Evolutionary conservation across 208 protist genomes (phyloP), one percentile per base, ranked within the genome.

Genomic region (Angomonas deanei): DNA sequence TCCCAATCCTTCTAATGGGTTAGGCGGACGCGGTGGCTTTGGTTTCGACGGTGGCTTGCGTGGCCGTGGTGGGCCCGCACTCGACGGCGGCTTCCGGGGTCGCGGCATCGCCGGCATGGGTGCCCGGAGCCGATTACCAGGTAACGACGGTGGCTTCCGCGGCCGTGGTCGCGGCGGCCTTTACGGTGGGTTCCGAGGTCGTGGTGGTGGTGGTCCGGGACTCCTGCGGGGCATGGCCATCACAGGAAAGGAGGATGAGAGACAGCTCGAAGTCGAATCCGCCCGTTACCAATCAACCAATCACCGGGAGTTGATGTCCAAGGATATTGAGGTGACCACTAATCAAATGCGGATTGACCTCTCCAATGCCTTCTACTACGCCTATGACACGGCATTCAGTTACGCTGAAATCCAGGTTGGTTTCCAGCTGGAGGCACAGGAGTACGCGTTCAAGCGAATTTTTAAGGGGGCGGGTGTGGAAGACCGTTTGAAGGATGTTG

Each of bases 351-450:
- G 19, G n/a, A 53, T 53, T 26, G 23, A 26, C 47, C 5, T 28
- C 10, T 17, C 47, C 47, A 17, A 53, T 6, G 47, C 47, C n/a
- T 53, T 17, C 47, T 53, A 21, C 47, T 53, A 27, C 47, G 8
- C 5, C 5, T 6, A 28, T n/a, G 5, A 10, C 8, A 28, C 8
- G n/a, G 23, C 13, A 17, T 53, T 27, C 47, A 6, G 8, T 10
- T 10, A 53, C 10, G 19, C 5, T n/a, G 47, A 26, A 5, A 15
- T 53, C n/a, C 10, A 24, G 5, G 23, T 6, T n/a, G 23, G 23
- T 26, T 53, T 53, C 47, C 5, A 53, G 47, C 5, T 28, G n/a
- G 47, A 53, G 47, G 47, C 47, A 17, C 47, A 53, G 47, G n/a
- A 53, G 47, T 53, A 21, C 47, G 8, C 19, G 11, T 26, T 53